Percentiles rank a stretch among this genome's conserved stretches.
Conservation (phyloP, 148 eudicot genomes). For the Oxyria digyna region DNA sequence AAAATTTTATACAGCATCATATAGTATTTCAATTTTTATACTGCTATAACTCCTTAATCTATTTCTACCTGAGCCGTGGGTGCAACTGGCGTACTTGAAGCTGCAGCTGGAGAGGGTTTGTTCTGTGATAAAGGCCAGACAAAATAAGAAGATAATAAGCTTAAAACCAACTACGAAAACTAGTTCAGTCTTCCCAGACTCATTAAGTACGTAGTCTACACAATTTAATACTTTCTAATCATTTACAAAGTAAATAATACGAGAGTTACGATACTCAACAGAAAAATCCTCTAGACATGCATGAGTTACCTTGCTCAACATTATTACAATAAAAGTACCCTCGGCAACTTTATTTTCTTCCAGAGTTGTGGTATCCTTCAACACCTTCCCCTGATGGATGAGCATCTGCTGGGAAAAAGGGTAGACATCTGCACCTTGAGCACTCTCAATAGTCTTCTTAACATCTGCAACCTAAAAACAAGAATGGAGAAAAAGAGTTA, state of each 20-base stretch:
- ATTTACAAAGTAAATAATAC: background rate
- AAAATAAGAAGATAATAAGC: constrained; percentile 1
- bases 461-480: constrained; percentile 52
- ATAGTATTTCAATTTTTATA: background rate
- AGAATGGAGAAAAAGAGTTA: background rate
- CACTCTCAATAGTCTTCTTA: constrained; percentile 51
- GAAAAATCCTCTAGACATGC: background rate
- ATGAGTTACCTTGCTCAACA: constrained; percentile 51
- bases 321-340: constrained; percentile 52
- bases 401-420: constrained; percentile 69
- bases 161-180: background rate
- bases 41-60: background rate
- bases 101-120: constrained; percentile 42
- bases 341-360: constrained; percentile 65
- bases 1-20: background rate
- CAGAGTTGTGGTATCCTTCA: constrained; percentile 57
- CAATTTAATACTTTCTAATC: background rate
- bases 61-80: constrained; percentile 37
- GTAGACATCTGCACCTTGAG: constrained; percentile 53
- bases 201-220: background rate
- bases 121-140: constrained; percentile 23
- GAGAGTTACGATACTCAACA: background rate
- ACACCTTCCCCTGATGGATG: constrained; percentile 80
- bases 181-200: background rate
- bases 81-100: constrained; percentile 33